phyloP scores from a whole-genome alignment of 768 basidiomycete species.

The Xerocomellus dryophilus region DNA sequence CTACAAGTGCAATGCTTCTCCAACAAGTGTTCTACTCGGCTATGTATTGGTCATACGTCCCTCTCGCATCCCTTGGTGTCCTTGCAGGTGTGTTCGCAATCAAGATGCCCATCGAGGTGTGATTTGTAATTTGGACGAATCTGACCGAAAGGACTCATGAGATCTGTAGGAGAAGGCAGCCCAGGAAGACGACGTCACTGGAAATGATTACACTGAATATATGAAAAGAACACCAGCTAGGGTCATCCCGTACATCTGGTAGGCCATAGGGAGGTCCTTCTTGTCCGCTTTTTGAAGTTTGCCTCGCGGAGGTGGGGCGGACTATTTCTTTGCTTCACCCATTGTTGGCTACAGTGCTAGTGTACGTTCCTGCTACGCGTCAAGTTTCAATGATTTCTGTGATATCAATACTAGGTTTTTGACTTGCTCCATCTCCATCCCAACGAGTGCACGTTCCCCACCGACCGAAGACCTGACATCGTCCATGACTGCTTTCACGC shows the following conservation, averaged over 20 bases:
- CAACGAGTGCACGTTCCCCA: conserved; percentile 45
- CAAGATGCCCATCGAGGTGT: conserved; percentile 36
- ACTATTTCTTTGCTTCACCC: not conserved
- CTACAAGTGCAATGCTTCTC: conserved; percentile 22
- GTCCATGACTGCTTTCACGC: conserved; percentile 52
- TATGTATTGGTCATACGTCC: conserved; percentile 37
- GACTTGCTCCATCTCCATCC: conserved; percentile 41
- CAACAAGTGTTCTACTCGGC: conserved; percentile 25
- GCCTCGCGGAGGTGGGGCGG: not conserved
- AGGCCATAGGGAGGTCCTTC: conserved; percentile 1
- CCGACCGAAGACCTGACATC: conserved; percentile 44
- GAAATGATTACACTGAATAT: conserved; percentile 30
- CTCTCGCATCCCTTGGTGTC: conserved; percentile 28
- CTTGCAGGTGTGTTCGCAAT: conserved; percentile 26
- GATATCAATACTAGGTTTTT: conserved; percentile 38
- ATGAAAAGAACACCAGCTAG: conserved; percentile 29
- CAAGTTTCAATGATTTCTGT: conserved; percentile 22
- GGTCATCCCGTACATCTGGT: conserved; percentile 33
- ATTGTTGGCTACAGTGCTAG: not conserved
- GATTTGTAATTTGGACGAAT: not conserved
- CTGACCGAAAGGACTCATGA: not conserved
- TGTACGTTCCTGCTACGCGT: conserved; percentile 13
- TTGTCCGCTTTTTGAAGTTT: not conserved
- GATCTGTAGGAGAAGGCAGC: conserved; percentile 29
- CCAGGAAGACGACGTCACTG: conserved; percentile 21